Percentiles rank a stretch among this genome's conserved stretches.
phyloP scores from a whole-genome alignment of 805 yeast species.

The Cyberlindnera amylophila region DNA sequence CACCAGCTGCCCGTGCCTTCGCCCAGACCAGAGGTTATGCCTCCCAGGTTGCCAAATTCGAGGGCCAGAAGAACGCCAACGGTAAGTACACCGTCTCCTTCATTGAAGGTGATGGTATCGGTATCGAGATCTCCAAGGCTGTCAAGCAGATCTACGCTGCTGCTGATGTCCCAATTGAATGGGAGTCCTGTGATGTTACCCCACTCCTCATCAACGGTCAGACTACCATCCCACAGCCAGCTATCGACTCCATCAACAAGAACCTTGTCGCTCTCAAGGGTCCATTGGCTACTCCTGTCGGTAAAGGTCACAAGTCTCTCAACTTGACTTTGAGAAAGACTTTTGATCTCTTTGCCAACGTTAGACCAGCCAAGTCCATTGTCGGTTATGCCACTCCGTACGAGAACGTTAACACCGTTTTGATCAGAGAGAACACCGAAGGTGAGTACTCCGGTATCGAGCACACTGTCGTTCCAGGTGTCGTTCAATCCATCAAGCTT shows the following conservation, averaged over 20 bases:
- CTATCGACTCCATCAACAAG: constrained; percentile 88
- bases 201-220: constrained; percentile 89
- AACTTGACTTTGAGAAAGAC: constrained; percentile 97
- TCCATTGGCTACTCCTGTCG: constrained; percentile 97
- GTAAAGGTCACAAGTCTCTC: constrained; percentile 97
- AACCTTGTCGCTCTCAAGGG: constrained; percentile 96
- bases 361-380: constrained; percentile 93
- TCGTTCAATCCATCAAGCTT: constrained; percentile 94
- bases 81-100: constrained; percentile 92
- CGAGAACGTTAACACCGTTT: constrained; percentile 84
- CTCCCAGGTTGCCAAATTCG: constrained; percentile 57
- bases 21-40: constrained; percentile 31
- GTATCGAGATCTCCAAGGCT: constrained; percentile 90
- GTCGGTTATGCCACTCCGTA: constrained; percentile 86
- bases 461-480: constrained; percentile 97
- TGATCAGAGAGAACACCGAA: constrained; percentile 72
- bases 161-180: constrained; percentile 92
- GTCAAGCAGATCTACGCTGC: constrained; percentile 91
- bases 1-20: constrained; percentile 13
- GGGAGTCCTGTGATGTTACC: constrained; percentile 96
- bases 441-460: constrained; percentile 83
- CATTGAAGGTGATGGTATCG: constrained; percentile 99
- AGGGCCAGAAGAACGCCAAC: constrained; percentile 59
- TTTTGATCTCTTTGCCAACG: constrained; percentile 92
- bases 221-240: constrained; percentile 88